Evolutionary conservation across 345 rosid species (phyloP).

Genomic region (Chamaenerion angustifolium): DNA sequence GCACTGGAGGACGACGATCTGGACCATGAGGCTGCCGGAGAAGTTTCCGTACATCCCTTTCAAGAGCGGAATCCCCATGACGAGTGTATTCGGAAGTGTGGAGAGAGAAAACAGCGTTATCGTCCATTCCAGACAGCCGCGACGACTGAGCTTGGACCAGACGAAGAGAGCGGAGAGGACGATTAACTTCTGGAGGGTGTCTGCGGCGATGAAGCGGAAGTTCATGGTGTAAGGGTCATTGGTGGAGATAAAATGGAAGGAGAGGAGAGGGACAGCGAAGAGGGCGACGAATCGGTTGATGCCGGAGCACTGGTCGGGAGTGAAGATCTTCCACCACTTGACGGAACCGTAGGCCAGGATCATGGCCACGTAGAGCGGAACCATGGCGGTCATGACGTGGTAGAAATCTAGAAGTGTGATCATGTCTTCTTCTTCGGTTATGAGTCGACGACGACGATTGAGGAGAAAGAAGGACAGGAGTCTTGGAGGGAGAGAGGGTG

Average conservation of each 20-base stretch:
- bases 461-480: not conserved
- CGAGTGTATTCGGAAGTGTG: constrained; percentile 60
- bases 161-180: constrained; percentile 29
- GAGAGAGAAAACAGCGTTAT: constrained; percentile 62
- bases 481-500: not conserved
- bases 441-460: not conserved
- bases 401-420: constrained; percentile 62
- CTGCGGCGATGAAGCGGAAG: constrained; percentile 60
- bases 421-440: constrained; percentile 23
- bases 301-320: constrained; percentile 95
- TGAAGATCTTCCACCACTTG: constrained; percentile 97
- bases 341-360: constrained; percentile 89
- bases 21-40: constrained; percentile 68
- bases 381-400: constrained; percentile 98
- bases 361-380: constrained; percentile 98
- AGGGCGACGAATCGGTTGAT: constrained; percentile 97
- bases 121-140: constrained; percentile 60
- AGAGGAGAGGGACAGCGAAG: constrained; percentile 94
- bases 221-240: constrained; percentile 60
- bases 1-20: constrained; percentile 69
- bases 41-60: constrained; percentile 62
- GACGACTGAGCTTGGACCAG: constrained; percentile 33
- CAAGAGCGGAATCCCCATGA: constrained; percentile 72
- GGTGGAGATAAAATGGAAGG: constrained; percentile 72
- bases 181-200: constrained; percentile 49